phyloP scores from a whole-genome alignment of 2,329 filamentous ascomycete species.

The Metarhizium anisopliae region DNA sequence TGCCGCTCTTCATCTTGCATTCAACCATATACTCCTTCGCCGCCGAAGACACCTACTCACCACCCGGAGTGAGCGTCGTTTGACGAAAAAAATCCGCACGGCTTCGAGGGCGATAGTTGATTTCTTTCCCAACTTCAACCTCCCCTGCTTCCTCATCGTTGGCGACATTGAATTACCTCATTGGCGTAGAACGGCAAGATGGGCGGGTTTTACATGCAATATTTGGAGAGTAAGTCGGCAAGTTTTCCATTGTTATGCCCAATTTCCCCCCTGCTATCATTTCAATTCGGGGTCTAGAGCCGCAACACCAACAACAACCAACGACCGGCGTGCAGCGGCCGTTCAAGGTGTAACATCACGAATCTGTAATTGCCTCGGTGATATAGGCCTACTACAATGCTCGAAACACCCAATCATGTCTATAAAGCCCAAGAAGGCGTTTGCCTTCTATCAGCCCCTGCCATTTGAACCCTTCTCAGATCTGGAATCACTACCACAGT shows the following conservation, averaged over 20 bases:
- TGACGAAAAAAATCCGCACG: background rate
- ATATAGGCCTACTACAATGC: background rate
- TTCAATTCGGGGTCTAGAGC: background rate
- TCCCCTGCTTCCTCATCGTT: background rate
- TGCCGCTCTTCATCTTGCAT: slow-evolving; percentile 6
- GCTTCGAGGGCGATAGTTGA: slow-evolving; percentile 9
- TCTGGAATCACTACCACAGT: background rate
- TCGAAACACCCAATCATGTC: background rate
- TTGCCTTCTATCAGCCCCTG: background rate
- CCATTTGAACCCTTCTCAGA: background rate
- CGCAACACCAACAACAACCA: background rate
- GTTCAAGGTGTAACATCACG: background rate
- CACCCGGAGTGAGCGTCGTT: background rate
- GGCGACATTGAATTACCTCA: slow-evolving; percentile 8
- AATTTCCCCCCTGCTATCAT: background rate
- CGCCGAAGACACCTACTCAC: background rate
- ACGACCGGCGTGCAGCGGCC: background rate
- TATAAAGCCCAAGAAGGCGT: background rate
- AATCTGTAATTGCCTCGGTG: background rate
- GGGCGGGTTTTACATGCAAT: slow-evolving; percentile 63
- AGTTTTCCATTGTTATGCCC: slow-evolving; percentile 5
- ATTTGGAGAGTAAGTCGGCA: slow-evolving; percentile 60
- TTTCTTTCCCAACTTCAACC: slow-evolving; percentile 10
- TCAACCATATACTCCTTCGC: background rate
- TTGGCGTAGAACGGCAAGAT: slow-evolving; percentile 32